Base-by-base conservation (phyloP, 1,284 basidiomycete species). In the Fomes fomentarius region DNA sequence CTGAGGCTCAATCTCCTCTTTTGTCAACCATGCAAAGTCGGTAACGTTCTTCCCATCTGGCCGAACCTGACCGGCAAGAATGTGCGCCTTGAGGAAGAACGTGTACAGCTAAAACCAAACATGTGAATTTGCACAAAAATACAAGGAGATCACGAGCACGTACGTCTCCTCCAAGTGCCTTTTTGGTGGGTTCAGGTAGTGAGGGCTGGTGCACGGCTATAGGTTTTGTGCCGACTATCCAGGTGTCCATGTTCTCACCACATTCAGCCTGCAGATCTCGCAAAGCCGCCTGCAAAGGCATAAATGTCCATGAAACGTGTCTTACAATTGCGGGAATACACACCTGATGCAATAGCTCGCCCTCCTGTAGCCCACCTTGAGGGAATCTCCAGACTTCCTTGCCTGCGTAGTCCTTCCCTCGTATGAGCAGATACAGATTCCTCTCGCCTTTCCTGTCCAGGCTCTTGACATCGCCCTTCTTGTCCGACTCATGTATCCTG, bases 21-120 rank as follows among this genome's bases (percentile, higher is more conserved):
- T 93, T 52, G 93, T 94, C 58, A 95, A 77, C 93, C 93, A 96
- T 19, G 90, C 92, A 74, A 93, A 94, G 63, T 93, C 91, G 46
- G 77, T 75, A 52, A 89, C 75, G 50, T 71, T 71, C 60, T 79
- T 74, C 31, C 74, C 71, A 49, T 82, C 71, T 19, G 84, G 84
- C 30, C 72, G 75, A 22, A 81, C 83, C 69, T 93, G 91, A 12
- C 91, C 92, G 4, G 89, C 83, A 67, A 94, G 79, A 50, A 94
- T 89, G 64, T 93, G 90, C 22, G 82, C 89, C 69, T 93, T 94
- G 76, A 85, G 89, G 75, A 93, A 91, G 71, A 94, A 93, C 17
- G 76, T 67, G 34, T 66, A 66, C 8, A 63, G 58, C 73, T 74
- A 39, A 14, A 10, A 9, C 15, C 12, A 14, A 14, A 9, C 21